phyloP scores from a whole-genome alignment of 192 early-diverging fungal species.

The Umbelopsis sp. region DNA sequence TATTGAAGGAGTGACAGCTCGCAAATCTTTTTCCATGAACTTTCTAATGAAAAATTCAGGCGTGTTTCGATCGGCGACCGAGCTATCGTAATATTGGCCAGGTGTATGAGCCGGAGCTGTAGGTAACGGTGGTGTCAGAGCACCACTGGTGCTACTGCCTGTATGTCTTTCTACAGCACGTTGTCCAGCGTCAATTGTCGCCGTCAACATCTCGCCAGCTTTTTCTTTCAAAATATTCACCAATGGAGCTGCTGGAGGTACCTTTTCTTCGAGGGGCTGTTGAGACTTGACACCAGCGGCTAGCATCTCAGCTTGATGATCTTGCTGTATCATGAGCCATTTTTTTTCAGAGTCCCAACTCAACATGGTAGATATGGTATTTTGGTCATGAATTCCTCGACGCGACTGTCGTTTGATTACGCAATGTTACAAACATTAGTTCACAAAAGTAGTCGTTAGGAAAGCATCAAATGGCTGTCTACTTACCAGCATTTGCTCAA shows the following conservation, averaged over 20 bases:
- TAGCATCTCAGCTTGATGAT: slow-evolving; percentile 45
- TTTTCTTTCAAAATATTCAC: slow-evolving; percentile 32
- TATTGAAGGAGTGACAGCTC: slow-evolving; percentile 48
- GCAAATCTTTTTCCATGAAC: slow-evolving; percentile 46
- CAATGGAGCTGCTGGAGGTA: slow-evolving; percentile 17
- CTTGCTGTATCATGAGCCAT: slow-evolving; percentile 56
- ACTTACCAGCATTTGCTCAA: slow-evolving; percentile 58
- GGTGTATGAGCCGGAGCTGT: neutral
- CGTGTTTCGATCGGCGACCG: slow-evolving; percentile 42
- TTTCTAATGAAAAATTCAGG: slow-evolving; percentile 58
- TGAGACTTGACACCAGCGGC: slow-evolving; percentile 20
- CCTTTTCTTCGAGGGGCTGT: neutral
- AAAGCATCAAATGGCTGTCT: neutral
- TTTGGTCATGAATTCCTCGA: slow-evolving; percentile 50
- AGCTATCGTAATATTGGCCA: neutral
- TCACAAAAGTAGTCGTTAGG: neutral
- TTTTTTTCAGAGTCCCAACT: slow-evolving; percentile 50
- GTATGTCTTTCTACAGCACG: slow-evolving; percentile 25
- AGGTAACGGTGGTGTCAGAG: neutral
- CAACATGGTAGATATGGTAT: slow-evolving; percentile 44
- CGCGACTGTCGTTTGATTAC: slow-evolving; percentile 38
- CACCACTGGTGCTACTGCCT: neutral
- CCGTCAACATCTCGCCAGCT: slow-evolving; percentile 30
- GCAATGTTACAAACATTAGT: neutral
- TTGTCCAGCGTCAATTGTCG: slow-evolving; percentile 21